Percentiles rank a stretch among this genome's conserved stretches.
Conservation (phyloP, 2,329 filamentous ascomycete genomes). For the Ophidiomyces ophidiicola region DNA sequence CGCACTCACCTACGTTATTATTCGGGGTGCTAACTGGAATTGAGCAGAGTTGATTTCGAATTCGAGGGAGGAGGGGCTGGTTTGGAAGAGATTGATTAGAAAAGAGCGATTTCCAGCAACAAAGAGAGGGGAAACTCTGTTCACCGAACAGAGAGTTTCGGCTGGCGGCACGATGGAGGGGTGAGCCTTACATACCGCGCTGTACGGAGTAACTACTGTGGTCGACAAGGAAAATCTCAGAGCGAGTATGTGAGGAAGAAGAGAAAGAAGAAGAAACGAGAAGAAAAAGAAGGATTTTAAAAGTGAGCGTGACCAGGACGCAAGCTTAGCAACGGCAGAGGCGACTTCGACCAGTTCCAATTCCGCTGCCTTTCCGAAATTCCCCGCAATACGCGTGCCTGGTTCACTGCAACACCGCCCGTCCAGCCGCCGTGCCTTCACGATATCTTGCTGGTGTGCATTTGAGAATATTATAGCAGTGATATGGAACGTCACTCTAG, state of each 20-base stretch:
- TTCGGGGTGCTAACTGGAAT: constrained; percentile 3
- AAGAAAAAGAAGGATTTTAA: neutral
- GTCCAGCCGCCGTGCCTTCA: no score
- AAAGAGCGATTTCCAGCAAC: constrained; percentile 2
- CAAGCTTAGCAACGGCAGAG: constrained; percentile 5
- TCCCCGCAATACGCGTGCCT: constrained; percentile 10
- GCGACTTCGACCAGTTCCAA: no score
- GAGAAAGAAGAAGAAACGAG: neutral
- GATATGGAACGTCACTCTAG: no score
- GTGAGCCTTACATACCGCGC: neutral
- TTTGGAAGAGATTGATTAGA: neutral
- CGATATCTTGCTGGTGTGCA: no score
- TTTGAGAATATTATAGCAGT: no score
- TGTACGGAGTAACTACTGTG: neutral
- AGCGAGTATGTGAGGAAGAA: neutral
- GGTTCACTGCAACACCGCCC: neutral
- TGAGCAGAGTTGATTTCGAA: constrained; percentile 3
- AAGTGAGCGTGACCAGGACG: constrained; percentile 5
- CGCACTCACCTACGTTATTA: constrained; percentile 4
- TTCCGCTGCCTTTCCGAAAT: constrained; percentile 10
- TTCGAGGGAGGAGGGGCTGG: constrained; percentile 2
- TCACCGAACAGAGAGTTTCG: constrained; percentile 8
- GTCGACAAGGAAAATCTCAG: neutral
- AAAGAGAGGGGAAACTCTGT: constrained; percentile 2
- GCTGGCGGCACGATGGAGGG: neutral